These are phyloP conservation scores for Aegilops longissima DNA, from an alignment of 176 grass and related monocot species.

Conservation along the genomic window DNA sequence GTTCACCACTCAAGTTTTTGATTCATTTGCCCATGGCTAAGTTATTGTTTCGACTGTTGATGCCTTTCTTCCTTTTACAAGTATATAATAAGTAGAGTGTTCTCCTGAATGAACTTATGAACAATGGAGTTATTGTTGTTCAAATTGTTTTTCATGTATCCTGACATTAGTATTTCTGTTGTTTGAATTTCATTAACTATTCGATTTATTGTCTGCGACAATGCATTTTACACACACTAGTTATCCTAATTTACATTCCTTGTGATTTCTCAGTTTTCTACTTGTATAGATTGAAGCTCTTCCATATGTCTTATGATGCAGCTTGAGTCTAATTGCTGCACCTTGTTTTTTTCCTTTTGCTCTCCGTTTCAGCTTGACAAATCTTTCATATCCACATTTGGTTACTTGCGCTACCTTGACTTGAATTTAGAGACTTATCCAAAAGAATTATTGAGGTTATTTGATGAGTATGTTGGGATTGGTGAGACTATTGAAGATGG, in stretches of 20 bases:
- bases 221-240: background rate
- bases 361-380: background rate
- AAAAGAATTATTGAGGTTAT: background rate
- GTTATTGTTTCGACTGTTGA: too few species aligned
- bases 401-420: constrained; percentile 2
- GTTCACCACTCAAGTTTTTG: too few species aligned
- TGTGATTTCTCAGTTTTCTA: constrained; percentile 1
- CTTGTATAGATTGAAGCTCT: background rate
- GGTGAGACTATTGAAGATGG: background rate
- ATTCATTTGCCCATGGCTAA: too few species aligned
- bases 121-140: too few species aligned
- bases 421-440: background rate
- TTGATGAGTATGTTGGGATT: constrained; percentile 6
- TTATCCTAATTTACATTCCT: background rate
- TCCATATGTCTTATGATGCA: background rate
- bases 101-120: too few species aligned
- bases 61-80: too few species aligned
- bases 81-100: too few species aligned
- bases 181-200: background rate
- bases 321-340: background rate
- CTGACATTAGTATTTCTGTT: background rate
- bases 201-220: too few species aligned
- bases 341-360: background rate
- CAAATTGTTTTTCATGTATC: too few species aligned
- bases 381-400: constrained; percentile 13